Base-by-base conservation (phyloP, 1,284 basidiomycete genomes). In the Malassezia cuniculi region DNA sequence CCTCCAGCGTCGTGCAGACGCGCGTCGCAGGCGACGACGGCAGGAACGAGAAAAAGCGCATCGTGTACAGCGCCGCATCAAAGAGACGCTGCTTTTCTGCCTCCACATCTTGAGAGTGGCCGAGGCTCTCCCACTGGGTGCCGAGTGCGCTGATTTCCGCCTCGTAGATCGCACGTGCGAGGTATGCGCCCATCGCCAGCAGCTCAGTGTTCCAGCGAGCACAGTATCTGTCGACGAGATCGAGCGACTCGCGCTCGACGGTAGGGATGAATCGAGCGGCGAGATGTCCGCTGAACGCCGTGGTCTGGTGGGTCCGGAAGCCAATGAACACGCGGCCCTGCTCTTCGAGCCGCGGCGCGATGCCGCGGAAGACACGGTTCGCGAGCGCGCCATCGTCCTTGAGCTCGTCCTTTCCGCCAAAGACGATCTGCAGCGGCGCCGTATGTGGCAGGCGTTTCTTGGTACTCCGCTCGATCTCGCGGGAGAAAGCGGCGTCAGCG, bases 181-280 rank as follows among this genome's bases (percentile, higher is more conserved):
- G 74, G 54, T 82, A 77, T 10, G 70, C 71, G 6, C 85, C 87
- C 41, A 66, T 49, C 21, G 55, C 47, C 5, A 64, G 48, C 18
- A 66, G 51, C 46, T 66, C 59, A 14, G 51, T 58, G 38, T 56
- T 52, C 47, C 52, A 48, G 27, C 63, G 52, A 17, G 55, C 56
- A 36, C 69, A 68, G 36, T 60, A 66, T 22, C 54, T 54, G 27
- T 68, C 60, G 36, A 69, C 59, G 39, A 71, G 67, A 68, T 93
- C 87, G 49, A 94, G 80, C 0, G 83, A 85, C 69, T 97, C 90
- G 50, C 90, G 77, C 69, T 97, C 90, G 2, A 97, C 90, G 0
- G 90, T 97, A 1, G 87, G 86, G 44, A 97, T 93, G 64, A 95
- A 95, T 6, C 87, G 75, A 2, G 85, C 81, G 2, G 85, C 78